A percentile compares a stretch with the other conserved stretches of the same genome.
These are phyloP conservation scores for Flaveria trinervia DNA, from an alignment of 129 eudicot genomes.

Conservation along the genomic window DNA sequence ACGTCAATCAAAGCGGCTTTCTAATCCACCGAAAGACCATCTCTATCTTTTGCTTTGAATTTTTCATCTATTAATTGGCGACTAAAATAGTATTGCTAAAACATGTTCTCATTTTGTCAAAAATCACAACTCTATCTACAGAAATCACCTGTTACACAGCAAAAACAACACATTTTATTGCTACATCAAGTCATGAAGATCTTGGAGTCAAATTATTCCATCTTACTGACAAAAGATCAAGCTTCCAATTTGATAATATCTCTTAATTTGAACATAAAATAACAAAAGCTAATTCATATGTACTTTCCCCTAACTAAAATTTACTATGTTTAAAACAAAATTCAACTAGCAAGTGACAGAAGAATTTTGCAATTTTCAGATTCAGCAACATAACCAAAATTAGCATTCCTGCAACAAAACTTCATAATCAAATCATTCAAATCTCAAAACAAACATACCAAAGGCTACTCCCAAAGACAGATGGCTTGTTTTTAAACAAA, in stretches of 20 bases:
- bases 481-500: too few relatives aligned
- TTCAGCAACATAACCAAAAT: conserved; percentile 17
- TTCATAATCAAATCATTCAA: not conserved
- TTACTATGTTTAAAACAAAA: not conserved
- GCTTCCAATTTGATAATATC: not conserved
- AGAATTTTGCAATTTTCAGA: conserved; percentile 12
- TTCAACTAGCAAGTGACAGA: not conserved
- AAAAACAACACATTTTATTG: not conserved
- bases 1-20: not conserved
- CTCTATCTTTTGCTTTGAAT: not conserved
- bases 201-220: not conserved
- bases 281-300: not conserved
- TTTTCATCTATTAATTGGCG: not conserved
- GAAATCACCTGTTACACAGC: not conserved
- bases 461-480: too few relatives aligned
- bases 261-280: not conserved
- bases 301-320: not conserved
- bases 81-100: not conserved
- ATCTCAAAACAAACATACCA: not conserved
- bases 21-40: not conserved
- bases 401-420: not conserved
- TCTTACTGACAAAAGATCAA: not conserved
- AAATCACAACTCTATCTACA: not conserved
- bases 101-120: not conserved
- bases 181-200: not conserved